phyloP scores from a whole-genome alignment of 768 basidiomycete genomes.

The Lactifluus rugatus region DNA sequence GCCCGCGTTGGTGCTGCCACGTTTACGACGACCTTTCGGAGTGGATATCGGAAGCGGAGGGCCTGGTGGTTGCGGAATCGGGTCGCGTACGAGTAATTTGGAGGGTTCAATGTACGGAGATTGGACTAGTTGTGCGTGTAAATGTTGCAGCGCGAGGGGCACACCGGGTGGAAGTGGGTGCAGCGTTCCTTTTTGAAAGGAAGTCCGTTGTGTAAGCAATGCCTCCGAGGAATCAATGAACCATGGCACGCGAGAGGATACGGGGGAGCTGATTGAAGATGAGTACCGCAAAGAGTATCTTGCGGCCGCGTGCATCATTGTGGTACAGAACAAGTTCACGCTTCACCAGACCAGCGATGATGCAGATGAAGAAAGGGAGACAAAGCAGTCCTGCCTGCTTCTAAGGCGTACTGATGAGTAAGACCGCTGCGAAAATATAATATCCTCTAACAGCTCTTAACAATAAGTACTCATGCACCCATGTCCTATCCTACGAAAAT shows the following conservation, averaged over 20 bases:
- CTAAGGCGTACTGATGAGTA: too few species aligned
- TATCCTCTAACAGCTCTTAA: too few species aligned
- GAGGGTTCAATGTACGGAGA: slow-evolving; percentile 65
- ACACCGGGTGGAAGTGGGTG: slow-evolving; percentile 43
- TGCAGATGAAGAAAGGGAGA: too few species aligned
- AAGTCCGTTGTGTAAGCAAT: slow-evolving; percentile 9
- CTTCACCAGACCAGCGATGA: too few species aligned
- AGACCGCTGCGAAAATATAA: too few species aligned
- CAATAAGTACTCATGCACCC: too few species aligned
- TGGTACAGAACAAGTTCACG: neutral
- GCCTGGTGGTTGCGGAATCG: slow-evolving; percentile 41
- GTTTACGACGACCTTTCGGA: slow-evolving; percentile 53
- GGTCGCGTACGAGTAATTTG: slow-evolving; percentile 43
- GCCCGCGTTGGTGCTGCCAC: slow-evolving; percentile 60
- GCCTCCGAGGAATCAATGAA: slow-evolving; percentile 46
- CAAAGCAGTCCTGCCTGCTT: too few species aligned
- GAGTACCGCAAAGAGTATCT: neutral
- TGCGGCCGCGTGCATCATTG: neutral
- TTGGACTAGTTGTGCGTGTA: slow-evolving; percentile 45
- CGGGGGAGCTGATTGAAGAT: neutral
- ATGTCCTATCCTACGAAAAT: slow-evolving; percentile 54
- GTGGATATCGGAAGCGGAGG: slow-evolving; percentile 47
- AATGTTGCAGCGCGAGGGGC: slow-evolving; percentile 41
- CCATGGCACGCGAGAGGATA: slow-evolving; percentile 39
- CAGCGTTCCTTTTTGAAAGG: slow-evolving; percentile 21